These are phyloP conservation scores for Ustilago trichophora DNA, from an alignment of 1,284 basidiomycete species.

Conservation along the genomic window DNA sequence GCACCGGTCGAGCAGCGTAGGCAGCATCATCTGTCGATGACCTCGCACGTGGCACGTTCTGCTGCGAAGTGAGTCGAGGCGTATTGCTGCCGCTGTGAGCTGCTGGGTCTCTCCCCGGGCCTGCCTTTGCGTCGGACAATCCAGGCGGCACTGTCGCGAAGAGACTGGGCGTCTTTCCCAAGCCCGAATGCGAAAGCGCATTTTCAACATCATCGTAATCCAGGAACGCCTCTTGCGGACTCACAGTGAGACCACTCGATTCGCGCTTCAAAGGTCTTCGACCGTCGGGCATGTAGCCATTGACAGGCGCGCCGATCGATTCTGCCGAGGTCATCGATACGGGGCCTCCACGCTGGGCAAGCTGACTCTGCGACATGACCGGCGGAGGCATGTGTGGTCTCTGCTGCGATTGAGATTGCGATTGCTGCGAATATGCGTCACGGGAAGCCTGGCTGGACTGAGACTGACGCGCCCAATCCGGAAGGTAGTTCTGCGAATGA, in stretches of 20 bases:
- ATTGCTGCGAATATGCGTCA: slow-evolving; percentile 13
- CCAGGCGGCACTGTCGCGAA: slow-evolving; percentile 48
- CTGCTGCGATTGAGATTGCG: slow-evolving; percentile 5
- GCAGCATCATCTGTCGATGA: slow-evolving; percentile 15
- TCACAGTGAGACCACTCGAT: slow-evolving; percentile 58
- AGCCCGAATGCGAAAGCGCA: slow-evolving; percentile 38
- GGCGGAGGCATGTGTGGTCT: slow-evolving; percentile 40
- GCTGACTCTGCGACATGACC: slow-evolving; percentile 35
- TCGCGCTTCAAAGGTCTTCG: slow-evolving; percentile 47
- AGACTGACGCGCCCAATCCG: slow-evolving; percentile 44
- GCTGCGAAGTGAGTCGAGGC: slow-evolving; percentile 25
- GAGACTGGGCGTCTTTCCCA: slow-evolving; percentile 41
- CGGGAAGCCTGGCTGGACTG: slow-evolving; percentile 24
- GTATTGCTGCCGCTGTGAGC: slow-evolving; percentile 15
- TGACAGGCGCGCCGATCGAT: slow-evolving; percentile 4
- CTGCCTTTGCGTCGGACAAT: slow-evolving; percentile 30
- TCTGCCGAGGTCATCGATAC: slow-evolving; percentile 37
- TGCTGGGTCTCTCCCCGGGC: neutral
- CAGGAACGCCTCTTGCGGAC: slow-evolving; percentile 55
- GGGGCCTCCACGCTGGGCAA: slow-evolving; percentile 32
- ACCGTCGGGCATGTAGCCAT: slow-evolving; percentile 7
- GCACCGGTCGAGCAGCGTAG: slow-evolving; percentile 18
- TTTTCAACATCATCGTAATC: slow-evolving; percentile 54
- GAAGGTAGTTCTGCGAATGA: slow-evolving; percentile 38
- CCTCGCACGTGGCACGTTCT: slow-evolving; percentile 10